Evolutionary conservation across 2,329 filamentous ascomycete species (phyloP).

Genomic region (Trichoderma pleuroti): DNA sequence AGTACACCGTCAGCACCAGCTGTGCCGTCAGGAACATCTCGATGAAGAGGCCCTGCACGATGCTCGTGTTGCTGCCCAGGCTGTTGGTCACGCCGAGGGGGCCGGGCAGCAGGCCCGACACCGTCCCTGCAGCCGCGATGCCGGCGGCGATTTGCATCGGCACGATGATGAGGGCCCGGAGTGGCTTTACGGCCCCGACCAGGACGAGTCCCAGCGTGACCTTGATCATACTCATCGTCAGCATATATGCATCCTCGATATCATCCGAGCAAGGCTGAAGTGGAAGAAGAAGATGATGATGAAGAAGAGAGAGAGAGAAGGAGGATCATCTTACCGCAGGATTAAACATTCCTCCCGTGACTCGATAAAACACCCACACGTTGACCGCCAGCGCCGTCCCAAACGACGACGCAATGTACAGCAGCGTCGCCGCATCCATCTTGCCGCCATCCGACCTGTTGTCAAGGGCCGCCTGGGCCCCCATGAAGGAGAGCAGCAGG

Average conservation of each 20-base stretch:
- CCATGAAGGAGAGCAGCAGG: constrained; percentile 43
- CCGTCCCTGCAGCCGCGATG: constrained; percentile 57
- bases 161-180: constrained; percentile 51
- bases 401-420: constrained; percentile 51
- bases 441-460: constrained; percentile 29
- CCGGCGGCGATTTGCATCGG: constrained; percentile 55
- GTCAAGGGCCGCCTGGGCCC: constrained; percentile 37
- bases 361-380: constrained; percentile 55
- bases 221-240: constrained; percentile 24
- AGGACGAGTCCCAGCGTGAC: constrained; percentile 57
- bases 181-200: constrained; percentile 50
- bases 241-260: background rate
- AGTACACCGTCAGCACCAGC: constrained; percentile 62
- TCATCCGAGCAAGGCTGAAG: background rate
- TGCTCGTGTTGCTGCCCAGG: constrained; percentile 48
- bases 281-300: background rate
- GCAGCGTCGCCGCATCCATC: constrained; percentile 35
- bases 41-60: constrained; percentile 60
- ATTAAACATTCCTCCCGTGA: constrained; percentile 52
- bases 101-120: constrained; percentile 55
- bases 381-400: constrained; percentile 50
- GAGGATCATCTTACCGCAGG: constrained; percentile 41
- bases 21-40: constrained; percentile 64
- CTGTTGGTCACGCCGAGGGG: constrained; percentile 52
- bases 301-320: background rate